Base-by-base conservation (phyloP, 2,329 filamentous ascomycete genomes). In the Sclerotiophoma versabilis region DNA sequence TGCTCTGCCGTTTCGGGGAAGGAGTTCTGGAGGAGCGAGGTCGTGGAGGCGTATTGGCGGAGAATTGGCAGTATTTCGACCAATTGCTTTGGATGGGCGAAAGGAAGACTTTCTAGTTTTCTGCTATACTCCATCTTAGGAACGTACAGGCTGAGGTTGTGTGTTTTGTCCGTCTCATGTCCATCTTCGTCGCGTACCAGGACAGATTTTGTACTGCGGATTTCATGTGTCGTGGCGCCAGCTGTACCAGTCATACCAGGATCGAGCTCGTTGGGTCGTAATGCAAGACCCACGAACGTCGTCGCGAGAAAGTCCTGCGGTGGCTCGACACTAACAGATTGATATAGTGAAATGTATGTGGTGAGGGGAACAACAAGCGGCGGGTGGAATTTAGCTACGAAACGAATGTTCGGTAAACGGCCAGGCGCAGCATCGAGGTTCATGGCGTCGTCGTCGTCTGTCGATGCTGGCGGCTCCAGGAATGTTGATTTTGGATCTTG, bases 31-130 rank as follows among this genome's bases (percentile, higher is more conserved):
- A 93, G 79, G 2, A 95, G 74, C 0, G 80, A 84, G 1, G 85
- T 85, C 4, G 91, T 77, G 60, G 89, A 86, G 0, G 88, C 88
- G 67, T 91, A 95, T 70, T 95, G 91, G 12, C 91, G 82, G 14
- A 95, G 59, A 3, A 62, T 62, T 0, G 91, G 90, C n/a, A 96
- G 80, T 68, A 93, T 85, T 47, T 84, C 82, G 6, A 93, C 78
- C 4, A 96, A 77, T 68, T 96, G 90, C 43, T 86, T 84, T 0
- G 91, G 91, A 66, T 96, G 91, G 2, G 86, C 85, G 67, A 96
- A 93, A 0, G 90, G 86, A 26, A 95, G 79, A 49, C 88, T 85
- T 1, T 83, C 83, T 8, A 96, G 73, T 3, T 81, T 80, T 50
- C 87, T 83, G 0, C 87, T 88, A 62, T 88, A 91, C 8, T 92